Evolutionary conservation across 257 asterid species (phyloP).

Genomic region (Nicotiana paniculata): DNA sequence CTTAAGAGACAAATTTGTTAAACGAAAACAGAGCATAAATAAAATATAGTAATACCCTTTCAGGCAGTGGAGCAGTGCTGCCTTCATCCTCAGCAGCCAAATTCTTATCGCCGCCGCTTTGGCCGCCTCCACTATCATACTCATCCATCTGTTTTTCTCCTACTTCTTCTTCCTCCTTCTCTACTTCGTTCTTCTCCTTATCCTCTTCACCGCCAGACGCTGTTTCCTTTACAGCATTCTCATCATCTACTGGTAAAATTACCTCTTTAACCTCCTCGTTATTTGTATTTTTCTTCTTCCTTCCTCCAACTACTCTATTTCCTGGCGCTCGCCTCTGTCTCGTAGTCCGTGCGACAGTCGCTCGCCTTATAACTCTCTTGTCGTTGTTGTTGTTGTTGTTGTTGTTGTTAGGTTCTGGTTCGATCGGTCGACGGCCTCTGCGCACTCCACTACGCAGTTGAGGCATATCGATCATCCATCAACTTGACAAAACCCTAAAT

Average conservation of each 20-base stretch:
- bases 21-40: neutral
- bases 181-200: slow-evolving; percentile 8
- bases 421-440: slow-evolving; percentile 32
- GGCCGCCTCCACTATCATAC: slow-evolving; percentile 25
- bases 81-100: slow-evolving; percentile 65
- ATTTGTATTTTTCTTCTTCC: neutral
- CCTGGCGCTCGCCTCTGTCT: neutral
- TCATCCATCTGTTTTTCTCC: slow-evolving; percentile 36
- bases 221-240: slow-evolving; percentile 23
- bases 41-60: slow-evolving; percentile 39
- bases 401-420: slow-evolving; percentile 2
- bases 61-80: slow-evolving; percentile 78
- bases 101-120: slow-evolving; percentile 58
- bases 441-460: slow-evolving; percentile 50
- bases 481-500: slow-evolving; percentile 8
- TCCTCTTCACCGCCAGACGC: neutral
- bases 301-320: slow-evolving; percentile 7
- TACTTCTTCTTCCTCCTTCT: slow-evolving; percentile 14
- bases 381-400: neutral
- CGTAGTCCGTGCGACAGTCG: neutral
- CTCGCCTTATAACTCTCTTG: neutral
- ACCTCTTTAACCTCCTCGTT: slow-evolving; percentile 2
- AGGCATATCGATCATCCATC: slow-evolving; percentile 41
- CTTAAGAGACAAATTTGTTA: neutral
- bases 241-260: slow-evolving; percentile 11